Evolutionary conservation across 1,284 basidiomycete species (phyloP), one percentile per base, ranked within the genome.

Genomic region (Cryptococcus sp.): DNA sequence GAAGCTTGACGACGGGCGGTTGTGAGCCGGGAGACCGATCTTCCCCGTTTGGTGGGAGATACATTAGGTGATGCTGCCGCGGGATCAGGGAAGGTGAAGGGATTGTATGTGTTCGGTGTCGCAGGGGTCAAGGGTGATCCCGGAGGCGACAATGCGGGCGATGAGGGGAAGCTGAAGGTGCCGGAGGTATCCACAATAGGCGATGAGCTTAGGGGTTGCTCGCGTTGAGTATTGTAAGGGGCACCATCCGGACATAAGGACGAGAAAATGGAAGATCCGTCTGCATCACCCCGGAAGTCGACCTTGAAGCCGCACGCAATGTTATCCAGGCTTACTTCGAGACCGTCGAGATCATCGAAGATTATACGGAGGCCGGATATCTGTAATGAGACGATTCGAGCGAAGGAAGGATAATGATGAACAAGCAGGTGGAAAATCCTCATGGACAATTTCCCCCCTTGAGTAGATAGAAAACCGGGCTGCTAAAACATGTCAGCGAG

Each of bases 331-430:
- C 58, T 63, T 3, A 72, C 39, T 47, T 75, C 73, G 35, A 74
- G 44, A 6, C 67, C 68, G 13, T 70, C 65, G 4, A 71, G 53
- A n/a, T 74, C 73, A 23, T 75, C 72, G 25, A 73, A 53, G 53
- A 75, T 66, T 58, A 78, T 50, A 3, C 70, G 64, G 31, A 68
- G 61, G 48, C 73, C 67, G 35, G 59, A 47, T 23, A 78, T 50
- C 35, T 71, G 66, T 20, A 78, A 25, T 0, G 73, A 73, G 17
- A 78, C 19, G 39, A 76, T 50, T 17, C 67, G 57, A 17, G 69
- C 66, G 47, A 77, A 45, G 19, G 61, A 64, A 3, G 72, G 66
- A 52, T 70, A 75, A 55, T 78, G 71, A 46, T 75, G 69, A 10
- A 76, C 62, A 41, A 68, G 41, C 4, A 73, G 54, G 52, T 71